Evolutionary conservation across 495 filamentous ascomycete genomes (phyloP), one percentile per base, ranked within the genome.

Genomic region (Penicillium lividum): DNA sequence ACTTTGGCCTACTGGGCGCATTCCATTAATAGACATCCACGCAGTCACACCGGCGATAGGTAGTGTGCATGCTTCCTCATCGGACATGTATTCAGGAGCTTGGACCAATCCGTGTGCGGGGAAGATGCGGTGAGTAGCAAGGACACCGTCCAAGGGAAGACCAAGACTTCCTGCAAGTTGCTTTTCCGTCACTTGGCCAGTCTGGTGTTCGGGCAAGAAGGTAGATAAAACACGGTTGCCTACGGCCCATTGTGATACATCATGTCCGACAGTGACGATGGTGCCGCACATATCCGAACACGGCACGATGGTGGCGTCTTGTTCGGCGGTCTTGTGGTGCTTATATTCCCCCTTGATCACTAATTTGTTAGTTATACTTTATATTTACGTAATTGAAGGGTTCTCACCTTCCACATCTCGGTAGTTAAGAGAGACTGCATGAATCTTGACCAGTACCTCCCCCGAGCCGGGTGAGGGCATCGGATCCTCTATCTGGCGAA

Each of bases 21-120:
- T 69, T 0, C 90, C 89, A 65, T 89, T 93, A 15, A 95, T 79
- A 7, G 84, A 85, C 63, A 93, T 94, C 90, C 91, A 95, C 0
- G 86, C 85, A 7, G 91, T 94, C 50, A 93, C 64, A 0, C 76
- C 87, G 1, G 91, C 90, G 66, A 90, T 92, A 0, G 81, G 73
- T 9, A 93, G 75, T 0, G 87, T 87, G 33, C 80, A 77, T 0
- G 82, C 89, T 73, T 93, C 86, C 29, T 82, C 68, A 48, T 80
- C 82, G 43, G 76, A 78, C 51, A 93, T 68, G 53, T 86, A 86
- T 15, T 63, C 65, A 0, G 91, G 91, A 57, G 83, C 80, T 11
- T 72, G 63, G 10, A 92, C 89, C 1, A 94, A 67, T 0, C 83
- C 88, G 31, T 82, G 68, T 62, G 89, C 85, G 42, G 82, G 77